Base-by-base conservation (phyloP, 2,329 filamentous ascomycete genomes). In the Venturia pyrina region DNA sequence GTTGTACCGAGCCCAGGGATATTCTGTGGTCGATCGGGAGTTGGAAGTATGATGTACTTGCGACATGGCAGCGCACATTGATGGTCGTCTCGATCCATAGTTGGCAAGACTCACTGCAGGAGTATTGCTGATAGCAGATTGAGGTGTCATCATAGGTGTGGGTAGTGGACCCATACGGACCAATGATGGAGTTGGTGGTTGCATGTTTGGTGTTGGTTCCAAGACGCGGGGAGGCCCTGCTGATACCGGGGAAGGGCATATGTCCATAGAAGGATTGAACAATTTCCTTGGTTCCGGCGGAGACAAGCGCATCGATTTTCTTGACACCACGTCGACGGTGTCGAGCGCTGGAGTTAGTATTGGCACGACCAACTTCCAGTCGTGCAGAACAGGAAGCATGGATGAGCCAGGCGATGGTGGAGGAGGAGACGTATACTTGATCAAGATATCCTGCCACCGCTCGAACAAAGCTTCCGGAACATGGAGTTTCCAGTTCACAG, bases 401-500 rank as follows among this genome's bases (percentile, higher is more conserved):
- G 72, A 41, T 72, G 66, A 68, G 21, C 66, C 62, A 48, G 73
- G 70, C 46, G 72, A 69, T 10, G 76, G 74, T 11, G 75, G 67
- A 63, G 78, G 75, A 24, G 77, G 78, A 56, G 80, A 78, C 17
- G 89, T 93, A 72, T 92, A 89, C 77, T 90, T 90, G 70, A 96
- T 80, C 64, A 98, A 90, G 69, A 97, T 89, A 69, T 96, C 91
- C 57, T 91, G 93, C 95, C 95, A 99, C 69, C 90, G 87, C 75
- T 95, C 89, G 78, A 96, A 98, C 11, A 90, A 84, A 3, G 88
- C 84, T 70, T 97, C 92, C 0, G 91, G 89, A 69, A 99, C 93
- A 76, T 99, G 95, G 40, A 99, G 85, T 72, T 92, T 91, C 93
- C 93, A 99, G 76, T 91, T 88, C 68, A 99, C 91, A 59, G 93